phyloP scores from a whole-genome alignment of 192 early-diverging fungal species.

The Thamnidium elegans region DNA sequence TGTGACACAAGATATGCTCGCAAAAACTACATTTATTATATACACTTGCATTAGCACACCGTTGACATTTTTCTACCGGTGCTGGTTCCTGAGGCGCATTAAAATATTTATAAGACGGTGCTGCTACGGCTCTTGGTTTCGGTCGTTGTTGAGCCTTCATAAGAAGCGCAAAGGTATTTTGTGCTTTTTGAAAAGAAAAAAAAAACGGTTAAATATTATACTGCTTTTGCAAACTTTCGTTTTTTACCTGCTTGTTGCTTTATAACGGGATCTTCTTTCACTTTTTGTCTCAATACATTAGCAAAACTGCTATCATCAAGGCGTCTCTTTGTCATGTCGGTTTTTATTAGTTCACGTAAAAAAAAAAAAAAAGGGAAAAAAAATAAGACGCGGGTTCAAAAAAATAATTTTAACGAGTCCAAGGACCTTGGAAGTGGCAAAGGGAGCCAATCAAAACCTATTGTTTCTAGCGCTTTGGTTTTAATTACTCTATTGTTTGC shows the following conservation, averaged over 20 bases:
- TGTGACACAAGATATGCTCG: conserved; percentile 14
- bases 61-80: neutral
- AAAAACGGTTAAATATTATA: neutral
- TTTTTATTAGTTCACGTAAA: too few relatives aligned
- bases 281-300: conserved; percentile 25
- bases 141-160: conserved; percentile 17
- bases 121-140: neutral
- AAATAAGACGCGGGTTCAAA: too few relatives aligned
- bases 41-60: neutral
- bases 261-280: conserved; percentile 7
- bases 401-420: too few relatives aligned
- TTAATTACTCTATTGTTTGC: too few relatives aligned
- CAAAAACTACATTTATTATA: conserved; percentile 18
- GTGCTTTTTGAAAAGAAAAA: neutral
- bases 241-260: conserved; percentile 15
- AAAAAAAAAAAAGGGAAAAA: too few relatives aligned
- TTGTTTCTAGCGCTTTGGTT: too few relatives aligned
- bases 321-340: conserved; percentile 17
- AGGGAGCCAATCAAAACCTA: too few relatives aligned
- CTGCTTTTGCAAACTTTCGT: neutral
- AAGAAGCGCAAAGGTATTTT: conserved; percentile 4
- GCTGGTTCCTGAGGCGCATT: neutral
- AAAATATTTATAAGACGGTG: too few relatives aligned
- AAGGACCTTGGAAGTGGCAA: too few relatives aligned
- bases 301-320: conserved; percentile 15